These are phyloP conservation scores for Metschnikowia corniflorae DNA, from an alignment of 805 yeast genomes.

Conservation along the genomic window DNA sequence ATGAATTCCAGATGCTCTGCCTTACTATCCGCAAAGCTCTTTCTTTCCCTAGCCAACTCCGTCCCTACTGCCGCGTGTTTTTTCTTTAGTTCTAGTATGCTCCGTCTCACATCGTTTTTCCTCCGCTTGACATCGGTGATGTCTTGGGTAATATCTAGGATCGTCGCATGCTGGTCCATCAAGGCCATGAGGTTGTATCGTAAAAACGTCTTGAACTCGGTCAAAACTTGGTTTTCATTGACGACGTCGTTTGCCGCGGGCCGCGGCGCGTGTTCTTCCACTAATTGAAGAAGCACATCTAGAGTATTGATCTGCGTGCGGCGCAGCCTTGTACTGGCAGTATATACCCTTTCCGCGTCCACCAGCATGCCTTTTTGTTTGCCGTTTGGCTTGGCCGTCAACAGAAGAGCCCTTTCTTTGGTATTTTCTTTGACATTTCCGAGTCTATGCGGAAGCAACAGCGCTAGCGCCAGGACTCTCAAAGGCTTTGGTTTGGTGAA, in stretches of 20 bases:
- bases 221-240: slow-evolving; percentile 24
- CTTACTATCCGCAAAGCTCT: slow-evolving; percentile 17
- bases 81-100: slow-evolving; percentile 28
- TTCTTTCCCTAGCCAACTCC: slow-evolving; percentile 28
- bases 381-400: slow-evolving; percentile 20
- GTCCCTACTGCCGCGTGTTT: slow-evolving; percentile 32
- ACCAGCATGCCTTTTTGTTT: slow-evolving; percentile 28
- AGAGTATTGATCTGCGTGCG: slow-evolving; percentile 30
- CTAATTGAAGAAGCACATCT: slow-evolving; percentile 36
- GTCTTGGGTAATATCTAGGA: slow-evolving; percentile 29
- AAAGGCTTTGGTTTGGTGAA: slow-evolving; percentile 10
- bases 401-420: slow-evolving; percentile 2
- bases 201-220: slow-evolving; percentile 31
- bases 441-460: slow-evolving; percentile 7
- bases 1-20: slow-evolving; percentile 17
- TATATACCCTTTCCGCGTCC: slow-evolving; percentile 27
- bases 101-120: slow-evolving; percentile 30
- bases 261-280: slow-evolving; percentile 27
- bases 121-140: slow-evolving; percentile 27
- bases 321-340: slow-evolving; percentile 21
- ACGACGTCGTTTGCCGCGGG: slow-evolving; percentile 14
- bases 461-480: slow-evolving; percentile 11
- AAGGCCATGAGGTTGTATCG: slow-evolving; percentile 27
- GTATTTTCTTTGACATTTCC: background rate
- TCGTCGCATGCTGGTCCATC: slow-evolving; percentile 33